These are phyloP conservation scores for Pichia sp. DNA, from an alignment of 1,139 yeast genomes.

Conservation along the genomic window DNA sequence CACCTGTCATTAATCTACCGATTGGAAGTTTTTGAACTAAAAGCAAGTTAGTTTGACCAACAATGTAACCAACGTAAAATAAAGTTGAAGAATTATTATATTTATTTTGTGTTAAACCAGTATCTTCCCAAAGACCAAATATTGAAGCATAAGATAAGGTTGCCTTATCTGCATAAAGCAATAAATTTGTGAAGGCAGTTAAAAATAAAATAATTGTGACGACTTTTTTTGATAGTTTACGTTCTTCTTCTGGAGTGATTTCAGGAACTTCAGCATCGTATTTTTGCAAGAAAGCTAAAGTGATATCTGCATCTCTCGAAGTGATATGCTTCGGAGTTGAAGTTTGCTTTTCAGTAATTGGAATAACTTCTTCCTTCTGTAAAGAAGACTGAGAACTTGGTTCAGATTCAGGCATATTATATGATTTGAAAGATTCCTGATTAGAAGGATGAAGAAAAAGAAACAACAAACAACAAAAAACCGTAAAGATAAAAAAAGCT, in stretches of 20 bases:
- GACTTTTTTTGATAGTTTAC: conserved; percentile 28
- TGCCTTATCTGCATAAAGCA: conserved; percentile 40
- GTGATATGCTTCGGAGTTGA: conserved; percentile 8
- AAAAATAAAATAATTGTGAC: conserved; percentile 29
- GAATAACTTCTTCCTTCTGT: background rate
- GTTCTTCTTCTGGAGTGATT: conserved; percentile 30
- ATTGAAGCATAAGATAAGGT: conserved; percentile 40
- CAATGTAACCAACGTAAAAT: conserved; percentile 39
- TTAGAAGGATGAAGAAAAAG: background rate
- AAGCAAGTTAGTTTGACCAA: conserved; percentile 31
- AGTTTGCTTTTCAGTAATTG: conserved; percentile 22
- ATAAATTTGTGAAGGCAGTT: conserved; percentile 30
- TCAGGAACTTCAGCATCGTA: conserved; percentile 27
- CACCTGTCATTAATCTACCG: conserved; percentile 27
- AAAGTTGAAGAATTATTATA: conserved; percentile 37
- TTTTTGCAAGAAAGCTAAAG: conserved; percentile 29
- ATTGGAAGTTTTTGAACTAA: conserved; percentile 33
- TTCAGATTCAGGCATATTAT: background rate
- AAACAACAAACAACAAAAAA: background rate
- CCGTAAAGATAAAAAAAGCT: background rate
- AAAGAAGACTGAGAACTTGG: background rate
- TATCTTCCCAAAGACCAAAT: conserved; percentile 40
- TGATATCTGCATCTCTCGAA: conserved; percentile 32
- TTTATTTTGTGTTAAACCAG: conserved; percentile 31
- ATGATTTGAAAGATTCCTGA: too few species aligned